Conservation (phyloP, 352 stramenopile genomes). For the Globisporangium emineosum region DNA sequence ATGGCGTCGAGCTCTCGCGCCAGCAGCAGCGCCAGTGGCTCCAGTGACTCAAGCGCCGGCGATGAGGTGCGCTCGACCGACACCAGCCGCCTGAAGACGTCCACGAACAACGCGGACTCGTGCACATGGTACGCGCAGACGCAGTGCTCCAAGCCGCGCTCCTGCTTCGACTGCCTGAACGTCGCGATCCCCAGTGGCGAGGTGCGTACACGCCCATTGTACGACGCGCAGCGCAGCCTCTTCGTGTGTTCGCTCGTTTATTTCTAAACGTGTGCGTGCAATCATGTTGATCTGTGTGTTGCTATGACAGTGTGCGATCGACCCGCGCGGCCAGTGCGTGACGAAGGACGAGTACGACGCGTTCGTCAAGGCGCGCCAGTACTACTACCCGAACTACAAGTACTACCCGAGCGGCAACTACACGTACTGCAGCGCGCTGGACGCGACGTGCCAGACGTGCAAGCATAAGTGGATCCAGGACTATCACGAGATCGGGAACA, state of each 20-base stretch:
- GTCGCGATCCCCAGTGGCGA: conserved; percentile 15
- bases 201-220: background rate
- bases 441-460: conserved; percentile 33
- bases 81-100: conserved; percentile 18
- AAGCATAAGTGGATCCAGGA: conserved; percentile 27
- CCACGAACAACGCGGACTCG: conserved; percentile 25
- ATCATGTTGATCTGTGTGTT: background rate
- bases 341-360: conserved; percentile 30
- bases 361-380: conserved; percentile 35
- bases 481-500: conserved; percentile 24
- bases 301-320: conserved; percentile 27
- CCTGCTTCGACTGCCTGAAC: conserved; percentile 63
- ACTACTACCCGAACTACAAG: conserved; percentile 42
- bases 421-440: conserved; percentile 36
- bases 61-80: background rate
- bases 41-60: background rate
- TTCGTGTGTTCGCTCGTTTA: too few species aligned
- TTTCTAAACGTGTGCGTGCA: background rate
- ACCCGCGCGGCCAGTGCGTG: conserved; percentile 33
- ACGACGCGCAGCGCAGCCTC: too few species aligned
- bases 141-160: conserved; percentile 34
- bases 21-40: background rate
- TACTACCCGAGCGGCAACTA: conserved; percentile 40
- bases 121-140: conserved; percentile 33
- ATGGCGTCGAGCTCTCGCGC: conserved; percentile 1